Evolutionary conservation across 2,329 filamentous ascomycete species (phyloP), one percentile per base, ranked within the genome.

Genomic region (Diaporthe destruens): DNA sequence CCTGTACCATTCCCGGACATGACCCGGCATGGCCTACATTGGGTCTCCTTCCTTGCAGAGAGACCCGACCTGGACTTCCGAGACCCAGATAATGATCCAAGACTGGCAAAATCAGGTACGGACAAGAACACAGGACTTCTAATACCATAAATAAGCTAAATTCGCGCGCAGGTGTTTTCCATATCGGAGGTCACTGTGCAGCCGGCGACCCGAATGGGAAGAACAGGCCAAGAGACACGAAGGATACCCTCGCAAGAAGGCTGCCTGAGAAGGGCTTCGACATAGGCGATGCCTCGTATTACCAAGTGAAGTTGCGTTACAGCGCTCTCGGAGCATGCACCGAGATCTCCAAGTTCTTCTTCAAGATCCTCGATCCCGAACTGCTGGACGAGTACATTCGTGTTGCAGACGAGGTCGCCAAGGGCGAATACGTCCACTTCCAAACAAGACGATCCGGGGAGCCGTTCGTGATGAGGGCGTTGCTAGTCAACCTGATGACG

Each of bases 1-100:
- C 63, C 63, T 2, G 2, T 67, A 2, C 63, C 49, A 12, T 54
- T 5, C 0, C 63, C 63, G 16, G 63, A 67, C 2, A 55, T 67
- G 49, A 67, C 49, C 12, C 63, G 49, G 25, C 63, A 67, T 16
- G 63, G 63, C 2, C 34, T 67, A 2, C 63, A 67, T 16, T 67
- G 63, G 63, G 55, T 55, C 9, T 20, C 34, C 1, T 67, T 53
- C 16, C 49, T 67, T 12, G 0, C 7, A 1, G n/a, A 67, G 34
- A 39, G 63, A 16, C 49, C 63, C 0, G 63, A 67, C 4, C 34
- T 67, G 8, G 63, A 67, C 16, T 67, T 67, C 12, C 63, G 63
- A 3, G 55, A 67, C 49, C 49, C 49, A 2, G n/a, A 42, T 3
- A 67, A 67, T 12, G 63, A 67, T 4, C 49, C 63, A 2, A 34